Evolutionary conservation across 495 filamentous ascomycete species (phyloP), one percentile per base, ranked within the genome.

Genomic region (Neurospora tetrasperma): DNA sequence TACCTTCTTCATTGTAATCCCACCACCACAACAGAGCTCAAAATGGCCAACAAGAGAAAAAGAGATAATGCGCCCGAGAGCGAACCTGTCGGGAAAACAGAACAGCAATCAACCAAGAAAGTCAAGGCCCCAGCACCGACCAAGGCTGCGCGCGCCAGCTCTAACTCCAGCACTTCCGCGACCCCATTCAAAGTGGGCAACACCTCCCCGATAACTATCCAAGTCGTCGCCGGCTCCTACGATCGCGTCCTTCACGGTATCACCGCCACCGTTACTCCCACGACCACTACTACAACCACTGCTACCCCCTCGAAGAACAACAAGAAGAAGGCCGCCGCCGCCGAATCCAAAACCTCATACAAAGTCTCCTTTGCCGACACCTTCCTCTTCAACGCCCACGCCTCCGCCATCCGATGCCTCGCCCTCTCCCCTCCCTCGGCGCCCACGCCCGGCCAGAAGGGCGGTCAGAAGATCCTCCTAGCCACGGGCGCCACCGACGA

Each of bases 361-460:
- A 71, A 83, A 12, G 86, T 90, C 76, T 82, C 90, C 77, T 98
- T 98, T 79, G 86, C 92, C 73, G 96, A 99, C 82, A 94, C 91
- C 8, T 99, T 99, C 83, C 88, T 99, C 71, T 97, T 99, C 86
- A 91, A 93, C 80, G 94, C 96, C 35, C 96, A 99, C 84, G 85
- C 88, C 69, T 94, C 94, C 38, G 88, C 96, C 41, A 94, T 99
- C 80, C 91, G 94, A 76, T 95, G 93, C 78, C 86, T 99, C 38
- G 93, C 94, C 18, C 81, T 99, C 74, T 97, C 94, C 0, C 93
- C 94, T 1, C 85, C 91, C 4, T 90, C 93, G 18, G 87, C 86
- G 12, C 83, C 86, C 5, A 82, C 86, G 44, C 84, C 88, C 0
- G 83, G 84, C 66, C 83, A 86, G 75, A 76, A 66, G 54, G 54